Conservation (phyloP, 345 rosid species). For the Dipteronia dyeriana region DNA sequence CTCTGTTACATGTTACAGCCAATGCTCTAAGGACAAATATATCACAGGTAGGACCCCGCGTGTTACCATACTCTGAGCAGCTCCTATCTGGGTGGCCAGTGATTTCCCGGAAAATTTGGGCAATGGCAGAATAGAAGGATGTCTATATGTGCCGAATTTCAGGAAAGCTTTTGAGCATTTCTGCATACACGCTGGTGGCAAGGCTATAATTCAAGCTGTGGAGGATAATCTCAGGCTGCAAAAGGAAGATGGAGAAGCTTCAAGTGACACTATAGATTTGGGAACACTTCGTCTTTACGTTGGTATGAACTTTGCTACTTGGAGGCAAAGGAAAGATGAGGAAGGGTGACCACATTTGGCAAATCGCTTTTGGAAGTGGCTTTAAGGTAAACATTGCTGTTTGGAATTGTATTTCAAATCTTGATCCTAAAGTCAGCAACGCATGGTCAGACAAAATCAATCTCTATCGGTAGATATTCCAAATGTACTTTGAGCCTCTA, state of each 20-base stretch:
- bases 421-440: constrained; percentile 37
- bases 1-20: constrained; percentile 48
- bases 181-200: constrained; percentile 67
- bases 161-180: constrained; percentile 63
- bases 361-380: constrained; percentile 71
- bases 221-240: constrained; percentile 55
- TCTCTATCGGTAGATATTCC: constrained; percentile 38
- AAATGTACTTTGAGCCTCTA: not conserved
- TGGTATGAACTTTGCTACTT: constrained; percentile 77
- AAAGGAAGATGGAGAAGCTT: constrained; percentile 62
- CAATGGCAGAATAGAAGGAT: constrained; percentile 23
- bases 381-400: constrained; percentile 67
- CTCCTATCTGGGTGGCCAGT: constrained; percentile 39
- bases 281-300: constrained; percentile 65
- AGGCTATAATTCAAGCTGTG: constrained; percentile 54
- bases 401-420: constrained; percentile 54
- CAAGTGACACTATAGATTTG: constrained; percentile 64
- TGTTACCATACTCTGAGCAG: constrained; percentile 57
- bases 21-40: constrained; percentile 51
- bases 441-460: constrained; percentile 67
- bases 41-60: constrained; percentile 50
- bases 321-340: constrained; percentile 54
- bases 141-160: constrained; percentile 48
- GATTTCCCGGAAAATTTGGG: constrained; percentile 25
- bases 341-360: constrained; percentile 58